Evolutionary conservation across 1,284 basidiomycete species (phyloP).

Genomic region (Schizophyllum commune): DNA sequence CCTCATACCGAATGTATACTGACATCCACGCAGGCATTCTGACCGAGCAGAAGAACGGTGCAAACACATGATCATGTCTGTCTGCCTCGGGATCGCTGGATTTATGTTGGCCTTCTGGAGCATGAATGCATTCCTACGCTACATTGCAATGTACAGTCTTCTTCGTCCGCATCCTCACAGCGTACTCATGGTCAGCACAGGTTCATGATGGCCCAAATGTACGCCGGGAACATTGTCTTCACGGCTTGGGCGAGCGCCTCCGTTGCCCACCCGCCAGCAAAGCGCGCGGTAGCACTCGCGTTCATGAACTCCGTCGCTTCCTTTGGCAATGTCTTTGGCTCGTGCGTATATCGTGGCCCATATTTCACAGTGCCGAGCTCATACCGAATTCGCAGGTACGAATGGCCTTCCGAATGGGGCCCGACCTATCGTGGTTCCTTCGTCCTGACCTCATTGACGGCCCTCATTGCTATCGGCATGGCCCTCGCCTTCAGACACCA

Average conservation of each 20-base stretch:
- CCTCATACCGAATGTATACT: background rate
- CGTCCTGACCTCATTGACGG: background rate
- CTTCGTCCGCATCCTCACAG: background rate
- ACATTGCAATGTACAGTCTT: slow-evolving; percentile 53
- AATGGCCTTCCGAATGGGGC: slow-evolving; percentile 32
- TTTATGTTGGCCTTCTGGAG: slow-evolving; percentile 69
- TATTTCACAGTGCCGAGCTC: background rate
- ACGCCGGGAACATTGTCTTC: slow-evolving; percentile 62
- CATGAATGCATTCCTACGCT: slow-evolving; percentile 59
- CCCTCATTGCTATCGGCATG: background rate
- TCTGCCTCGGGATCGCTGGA: slow-evolving; percentile 57
- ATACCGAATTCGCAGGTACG: slow-evolving; percentile 25
- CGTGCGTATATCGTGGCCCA: slow-evolving; percentile 38
- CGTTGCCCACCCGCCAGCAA: slow-evolving; percentile 58
- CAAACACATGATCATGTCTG: slow-evolving; percentile 50
- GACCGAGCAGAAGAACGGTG: slow-evolving; percentile 62
- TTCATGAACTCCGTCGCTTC: slow-evolving; percentile 69
- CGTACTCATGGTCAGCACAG: slow-evolving; percentile 16
- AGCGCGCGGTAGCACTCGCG: slow-evolving; percentile 72
- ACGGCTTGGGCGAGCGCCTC: slow-evolving; percentile 68
- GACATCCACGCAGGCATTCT: slow-evolving; percentile 45
- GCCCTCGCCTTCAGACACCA: background rate
- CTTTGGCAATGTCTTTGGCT: slow-evolving; percentile 68
- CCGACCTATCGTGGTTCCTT: slow-evolving; percentile 23
- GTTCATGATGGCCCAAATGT: slow-evolving; percentile 72